Evolutionary conservation across 306 rosid species (phyloP), one percentile per base, ranked within the genome.

Genomic region (Argentina anserina): DNA sequence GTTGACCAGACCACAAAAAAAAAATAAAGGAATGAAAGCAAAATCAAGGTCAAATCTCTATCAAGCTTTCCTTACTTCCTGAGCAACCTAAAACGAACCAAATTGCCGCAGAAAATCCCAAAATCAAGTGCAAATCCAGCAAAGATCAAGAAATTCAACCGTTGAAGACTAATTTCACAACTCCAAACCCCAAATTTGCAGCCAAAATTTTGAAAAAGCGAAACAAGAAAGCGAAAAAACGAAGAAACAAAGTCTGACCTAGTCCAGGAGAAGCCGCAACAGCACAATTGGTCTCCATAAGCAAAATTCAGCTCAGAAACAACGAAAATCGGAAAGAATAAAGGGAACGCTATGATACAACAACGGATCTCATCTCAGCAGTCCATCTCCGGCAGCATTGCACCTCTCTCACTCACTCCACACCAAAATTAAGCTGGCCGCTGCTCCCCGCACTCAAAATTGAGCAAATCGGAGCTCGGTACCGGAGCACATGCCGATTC

Each of bases 281-380:
- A 20, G 52, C 11, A 56, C 3, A 67, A 76, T 37, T 47, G 58
- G 39, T 36, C 28, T 28, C 37, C 71, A 62, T n/a, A 5, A 49
- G 56, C 75, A n/a, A 70, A 71, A 70, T 36, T 52, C 26, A 70
- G 74, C 74, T 69, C 62, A 18, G 11, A 33, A 66, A 41, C 9
- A 21, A 4, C 28, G 5, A 58, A 21, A 70, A 42, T 21, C 40
- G 5, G 28, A 23, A 26, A 3, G 14, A 26, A 71, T 2, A 55
- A 55, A 36, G 1, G 0, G 3, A 72, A 72, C 14, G 7, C 47
- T 58, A 60, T 28, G n/a, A 41, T 40, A 58, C 75, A 58, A 18
- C 75, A 72, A 72, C 39, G 75, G 76, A 72, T 72, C 76, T 72
- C 76, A 55, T 39, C 65, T 36, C 74, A 69, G 47, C 45, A 69